Conservation (phyloP, 1,284 basidiomycete genomes). For the Meira nashicola region DNA sequence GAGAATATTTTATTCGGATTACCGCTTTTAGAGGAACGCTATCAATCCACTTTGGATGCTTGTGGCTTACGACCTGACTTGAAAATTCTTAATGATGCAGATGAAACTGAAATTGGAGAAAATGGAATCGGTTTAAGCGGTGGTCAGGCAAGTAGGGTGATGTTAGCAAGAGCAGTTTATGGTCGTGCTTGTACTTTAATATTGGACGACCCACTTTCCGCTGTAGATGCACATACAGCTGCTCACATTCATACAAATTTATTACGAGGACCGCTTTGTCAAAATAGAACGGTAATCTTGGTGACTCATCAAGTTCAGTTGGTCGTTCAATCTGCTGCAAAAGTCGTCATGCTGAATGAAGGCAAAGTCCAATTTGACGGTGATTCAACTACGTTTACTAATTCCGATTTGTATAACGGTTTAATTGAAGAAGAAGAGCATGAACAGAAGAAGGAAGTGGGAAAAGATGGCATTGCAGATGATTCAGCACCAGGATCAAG, state of each 20-base stretch:
- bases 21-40: slow-evolving; percentile 29
- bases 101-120: slow-evolving; percentile 24
- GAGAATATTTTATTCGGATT: slow-evolving; percentile 47
- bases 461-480: neutral
- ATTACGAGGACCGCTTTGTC: slow-evolving; percentile 38
- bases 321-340: slow-evolving; percentile 21
- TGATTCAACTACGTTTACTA: slow-evolving; percentile 22
- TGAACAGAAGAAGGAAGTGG: neutral
- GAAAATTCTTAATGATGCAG: slow-evolving; percentile 29
- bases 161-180: slow-evolving; percentile 44
- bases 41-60: slow-evolving; percentile 29
- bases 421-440: slow-evolving; percentile 51
- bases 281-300: slow-evolving; percentile 65
- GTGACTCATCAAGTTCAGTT: slow-evolving; percentile 62
- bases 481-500: slow-evolving; percentile 1
- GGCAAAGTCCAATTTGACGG: slow-evolving; percentile 7
- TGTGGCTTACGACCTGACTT: slow-evolving; percentile 40
- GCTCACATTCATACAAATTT: slow-evolving; percentile 55
- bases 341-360: slow-evolving; percentile 40
- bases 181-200: slow-evolving; percentile 33
- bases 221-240: slow-evolving; percentile 63
- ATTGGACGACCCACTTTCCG: slow-evolving; percentile 43
- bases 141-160: slow-evolving; percentile 21
- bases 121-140: slow-evolving; percentile 20
- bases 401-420: slow-evolving; percentile 31